Evolutionary conservation across 495 filamentous ascomycete genomes (phyloP), one percentile per base, ranked within the genome.

Genomic region (Trichocladium uniseriatum): DNA sequence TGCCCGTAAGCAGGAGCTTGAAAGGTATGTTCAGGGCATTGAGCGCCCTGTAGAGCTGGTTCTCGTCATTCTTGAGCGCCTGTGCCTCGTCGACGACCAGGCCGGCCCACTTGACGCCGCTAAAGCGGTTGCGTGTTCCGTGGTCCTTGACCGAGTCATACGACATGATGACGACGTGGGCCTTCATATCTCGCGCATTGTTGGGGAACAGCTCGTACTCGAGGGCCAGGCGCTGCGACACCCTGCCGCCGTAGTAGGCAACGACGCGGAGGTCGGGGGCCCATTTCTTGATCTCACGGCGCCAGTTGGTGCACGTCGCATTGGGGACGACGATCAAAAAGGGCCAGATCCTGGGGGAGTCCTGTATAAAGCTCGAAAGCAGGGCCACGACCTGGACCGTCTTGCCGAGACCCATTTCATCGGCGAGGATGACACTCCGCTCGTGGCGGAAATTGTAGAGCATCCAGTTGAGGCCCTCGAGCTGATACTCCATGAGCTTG

Each of bases 391-490:
- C 79, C 63, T 99, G 94, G 40, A 99, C 86, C 0, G 94, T 99
- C 71, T 99, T 99, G 21, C 94, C 94, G 9, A 99, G 79, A 5
- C 94, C 94, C 94, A 99, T 99, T 62, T 99, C 94, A 57, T 99
- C 94, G 2, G 94, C 94, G 2, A 99, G 78, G 57, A 99, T 92
- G n/a, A 84, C 83, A 57, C 94, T 97, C 52, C 86, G 76, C 52
- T 82, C 72, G 40, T 78, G 69, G 51, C 85, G 79, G 72, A 87
- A 95, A 61, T 87, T 90, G 62, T 88, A 95, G 49, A 94, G 84
- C n/a, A 97, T 78, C 89, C 92, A 99, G 61, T 97, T 96, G 49
- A 97, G 64, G 14, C 94, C 94, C 16, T 96, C 87, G 35, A 91
- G 68, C 60, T 99, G 94, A 61, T 99, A 99, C 10, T 77, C 72